Percentiles rank a stretch among this genome's conserved stretches.
These are phyloP conservation scores for Globisporangium megalacanthum DNA, from an alignment of 352 stramenopile species.

Conservation along the genomic window DNA sequence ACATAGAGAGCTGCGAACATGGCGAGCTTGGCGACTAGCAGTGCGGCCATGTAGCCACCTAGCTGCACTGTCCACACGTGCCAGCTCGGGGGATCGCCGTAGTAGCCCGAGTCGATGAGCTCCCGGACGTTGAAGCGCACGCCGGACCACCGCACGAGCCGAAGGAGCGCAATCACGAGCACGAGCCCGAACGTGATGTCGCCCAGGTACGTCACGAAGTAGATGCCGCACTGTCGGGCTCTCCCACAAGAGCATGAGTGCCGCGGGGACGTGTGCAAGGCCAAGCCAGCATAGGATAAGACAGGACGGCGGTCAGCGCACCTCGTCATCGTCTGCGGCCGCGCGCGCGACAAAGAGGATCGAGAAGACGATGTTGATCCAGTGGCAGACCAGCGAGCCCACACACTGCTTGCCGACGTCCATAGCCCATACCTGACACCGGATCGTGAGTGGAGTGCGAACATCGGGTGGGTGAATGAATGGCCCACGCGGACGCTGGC, in stretches of 20 bases:
- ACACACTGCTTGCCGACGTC: slow-evolving; percentile 70
- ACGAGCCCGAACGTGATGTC: slow-evolving; percentile 55
- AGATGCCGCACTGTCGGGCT: slow-evolving; percentile 52
- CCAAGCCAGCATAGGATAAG: not conserved
- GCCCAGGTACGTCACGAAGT: slow-evolving; percentile 68
- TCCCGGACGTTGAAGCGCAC: slow-evolving; percentile 24
- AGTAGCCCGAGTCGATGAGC: slow-evolving; percentile 56
- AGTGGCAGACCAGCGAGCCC: slow-evolving; percentile 54
- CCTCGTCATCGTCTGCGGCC: slow-evolving; percentile 42
- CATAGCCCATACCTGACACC: slow-evolving; percentile 47
- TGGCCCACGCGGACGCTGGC: not conserved
- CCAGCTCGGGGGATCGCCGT: slow-evolving; percentile 57
- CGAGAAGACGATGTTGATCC: slow-evolving; percentile 53
- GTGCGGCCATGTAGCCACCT: slow-evolving; percentile 29
- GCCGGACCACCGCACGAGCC: slow-evolving; percentile 31
- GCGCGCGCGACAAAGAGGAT: slow-evolving; percentile 47
- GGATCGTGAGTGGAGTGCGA: not conserved
- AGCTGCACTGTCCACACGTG: slow-evolving; percentile 55
- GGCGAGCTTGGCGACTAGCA: slow-evolving; percentile 53
- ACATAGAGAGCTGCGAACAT: slow-evolving; percentile 32
- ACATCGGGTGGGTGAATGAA: not conserved
- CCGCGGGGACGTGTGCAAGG: not conserved
- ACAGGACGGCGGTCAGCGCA: slow-evolving; percentile 10
- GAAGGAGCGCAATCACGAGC: slow-evolving; percentile 43
- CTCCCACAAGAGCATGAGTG: not conserved